Evolutionary conservation across 1,284 basidiomycete genomes (phyloP), one percentile per base, ranked within the genome.

Genomic region (Uromyces viciae-fabae): DNA sequence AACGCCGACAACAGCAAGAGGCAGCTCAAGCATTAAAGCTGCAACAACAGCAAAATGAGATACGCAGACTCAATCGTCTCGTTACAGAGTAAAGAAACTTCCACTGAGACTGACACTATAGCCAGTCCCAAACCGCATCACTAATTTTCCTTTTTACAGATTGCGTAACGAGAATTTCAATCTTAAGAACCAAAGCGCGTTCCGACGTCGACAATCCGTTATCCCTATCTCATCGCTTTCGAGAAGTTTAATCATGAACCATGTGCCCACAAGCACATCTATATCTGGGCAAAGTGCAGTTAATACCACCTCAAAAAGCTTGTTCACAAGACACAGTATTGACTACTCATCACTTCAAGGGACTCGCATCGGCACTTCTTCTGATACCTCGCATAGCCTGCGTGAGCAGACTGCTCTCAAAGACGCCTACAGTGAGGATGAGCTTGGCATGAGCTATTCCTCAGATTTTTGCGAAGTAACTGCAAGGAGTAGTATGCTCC

Each of bases 141-240:
- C 36, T 54, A 25, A 38, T 9, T 7, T 22, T 33, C 36, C n/a
- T 49, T 8, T 33, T 31, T 43, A 46, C 46, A 54, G 52, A 19
- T 73, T 80, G 56, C 68, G 43, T 42, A 62, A 80, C 56, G 68
- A 80, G 54, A 80, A 80, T 69, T 62, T 71, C 42, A 72, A 28
- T 25, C 58, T 80, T 15, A 72, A 71, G 40, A 80, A 60, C 42
- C 77, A 80, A 73, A 49, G 69, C 42, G 19, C 31, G 9, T 42
- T 28, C 38, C 77, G 77, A 52, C 77, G 77, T 42, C 68, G 77
- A 25, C 77, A 80, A 49, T 80, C 77, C 25, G 77, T 80, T n/a
- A 77, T 77, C 49, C 77, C 77, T 17, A 80, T 80, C 25, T 80
- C 77, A n/a, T 80, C 77, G 15, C 68, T 80, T n/a, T 80, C 77